Base-by-base conservation (phyloP, 805 yeast species). In the Candida dajiaensis region DNA sequence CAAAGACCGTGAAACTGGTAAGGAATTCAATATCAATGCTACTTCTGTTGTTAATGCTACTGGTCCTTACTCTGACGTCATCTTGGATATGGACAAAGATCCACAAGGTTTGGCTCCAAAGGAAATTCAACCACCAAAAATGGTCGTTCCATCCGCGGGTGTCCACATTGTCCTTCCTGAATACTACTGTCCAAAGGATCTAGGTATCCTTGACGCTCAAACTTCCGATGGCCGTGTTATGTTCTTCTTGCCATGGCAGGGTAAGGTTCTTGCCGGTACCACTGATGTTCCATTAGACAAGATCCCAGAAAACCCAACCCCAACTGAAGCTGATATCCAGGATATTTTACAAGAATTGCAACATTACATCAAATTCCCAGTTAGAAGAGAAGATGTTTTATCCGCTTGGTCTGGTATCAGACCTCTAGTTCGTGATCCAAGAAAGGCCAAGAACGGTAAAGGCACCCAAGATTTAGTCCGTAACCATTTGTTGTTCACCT, bases 211-310 rank as follows among this genome's bases (percentile, higher is more conserved):
- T 49, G 97, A 90, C 68, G 96, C 97, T 41, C 77, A 87, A 40
- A 90, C 98, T 41, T 73, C 92, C 29, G 98, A 90, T 64, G 97
- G 97, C 48, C 81, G 98, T 68, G 97, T 90, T 44, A 86, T 92
- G 85, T 90, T 90, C 71, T 90, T 92, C 73, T 74, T 90, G 66
- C 98, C 98, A 57, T 90, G 97, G 97, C 97, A 89, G 72, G 96
- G 97, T 6, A 86, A 89, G 66, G 95, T 90, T 29, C 74, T 90
- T 54, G 97, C 96, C 48, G 98, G 98, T 64, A 90, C 98, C 50
- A 90, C 98, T 46, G 98, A 90, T 70, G 84, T 88, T 44, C 95
- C 97, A 39, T 68, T 84, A 69, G 78, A 77, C 52, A 71, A 72
- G 53, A 80, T 84, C 45, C 87, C 88, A 39, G 81, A 74, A 55